phyloP scores from a whole-genome alignment of 345 rosid genomes.

The Dipteronia sinensis region DNA sequence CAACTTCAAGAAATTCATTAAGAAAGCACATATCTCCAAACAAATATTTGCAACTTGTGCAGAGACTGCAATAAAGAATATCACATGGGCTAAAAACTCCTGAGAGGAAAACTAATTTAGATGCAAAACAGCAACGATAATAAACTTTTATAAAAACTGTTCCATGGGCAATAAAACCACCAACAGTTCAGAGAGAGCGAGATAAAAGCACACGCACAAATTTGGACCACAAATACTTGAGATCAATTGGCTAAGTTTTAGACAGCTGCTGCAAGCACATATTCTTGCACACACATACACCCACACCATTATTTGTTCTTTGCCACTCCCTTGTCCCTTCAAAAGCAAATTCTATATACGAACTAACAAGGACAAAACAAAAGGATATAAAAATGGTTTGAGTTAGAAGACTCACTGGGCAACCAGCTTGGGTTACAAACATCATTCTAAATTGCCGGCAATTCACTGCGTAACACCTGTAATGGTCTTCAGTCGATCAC shows the following conservation, averaged over 20 bases:
- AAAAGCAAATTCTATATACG: neutral
- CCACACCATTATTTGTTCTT: neutral
- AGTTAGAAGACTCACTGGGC: slow-evolving; percentile 12
- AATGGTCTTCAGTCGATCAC: slow-evolving; percentile 45
- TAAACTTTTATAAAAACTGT: neutral
- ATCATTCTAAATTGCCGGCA: neutral
- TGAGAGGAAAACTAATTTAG: neutral
- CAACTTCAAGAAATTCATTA: neutral
- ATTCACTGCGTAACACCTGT: slow-evolving; percentile 3
- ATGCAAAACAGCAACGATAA: neutral
- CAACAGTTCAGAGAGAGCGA: neutral
- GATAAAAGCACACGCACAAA: too few relatives aligned
- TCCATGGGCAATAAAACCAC: neutral
- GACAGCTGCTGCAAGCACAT: neutral
- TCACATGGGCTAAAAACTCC: neutral
- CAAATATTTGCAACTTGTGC: neutral
- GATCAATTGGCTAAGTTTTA: neutral
- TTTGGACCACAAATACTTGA: neutral
- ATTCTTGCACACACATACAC: too few relatives aligned
- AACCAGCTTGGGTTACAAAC: neutral
- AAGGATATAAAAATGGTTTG: neutral
- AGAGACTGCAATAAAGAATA: neutral
- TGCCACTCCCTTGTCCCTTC: neutral
- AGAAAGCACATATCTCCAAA: neutral
- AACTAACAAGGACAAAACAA: neutral